Base-by-base conservation (phyloP, 2,329 filamentous ascomycete species). In the Penicillium glabrum region DNA sequence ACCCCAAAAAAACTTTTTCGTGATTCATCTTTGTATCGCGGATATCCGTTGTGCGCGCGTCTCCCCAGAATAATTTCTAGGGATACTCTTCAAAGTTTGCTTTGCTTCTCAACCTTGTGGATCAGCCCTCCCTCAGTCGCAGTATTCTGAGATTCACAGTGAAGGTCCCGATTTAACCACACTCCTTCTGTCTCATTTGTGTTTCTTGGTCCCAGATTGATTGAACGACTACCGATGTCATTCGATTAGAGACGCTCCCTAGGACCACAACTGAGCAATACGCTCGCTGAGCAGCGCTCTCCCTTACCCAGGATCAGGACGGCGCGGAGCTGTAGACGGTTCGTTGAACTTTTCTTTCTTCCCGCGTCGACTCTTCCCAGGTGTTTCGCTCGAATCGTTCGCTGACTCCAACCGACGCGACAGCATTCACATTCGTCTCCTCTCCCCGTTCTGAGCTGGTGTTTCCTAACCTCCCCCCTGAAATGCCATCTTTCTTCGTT, bases 401-500 rank as follows among this genome's bases (percentile, higher is more conserved):
- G 54, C 69, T 74, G 61, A 73, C 59, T 51, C 33, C 46, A 46
- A 35, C 31, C 37, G 53, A 29, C n/a, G 16, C 14, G 51, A 60
- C 53, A 72, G 65, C 60, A 53, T 56, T 54, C 52, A 43, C 53
- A 58, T 31, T 58, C 68, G 73, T 76, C 75, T 77, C 33, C 67
- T 67, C 66, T 67, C 67, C 62, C 67, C 69, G 62, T 67, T 70
- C 69, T 74, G 68, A 69, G 65, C 67, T 69, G 70, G 69, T 68
- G 57, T 49, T 59, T 51, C 60, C 57, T 41, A 51, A 56, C 59
- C 44, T 26, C 26, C 51, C 51, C 61, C 45, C 56, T 54, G 66
- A 64, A 53, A 77, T 77, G 75, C 75, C 75, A 64, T 77, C 75
- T 54, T 77, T 77, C 65, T 77, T 69, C 69, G 67, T 67, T 55